Conservation (phyloP, 139 green algal genomes). For the Mesotaenium endlicherianum region DNA sequence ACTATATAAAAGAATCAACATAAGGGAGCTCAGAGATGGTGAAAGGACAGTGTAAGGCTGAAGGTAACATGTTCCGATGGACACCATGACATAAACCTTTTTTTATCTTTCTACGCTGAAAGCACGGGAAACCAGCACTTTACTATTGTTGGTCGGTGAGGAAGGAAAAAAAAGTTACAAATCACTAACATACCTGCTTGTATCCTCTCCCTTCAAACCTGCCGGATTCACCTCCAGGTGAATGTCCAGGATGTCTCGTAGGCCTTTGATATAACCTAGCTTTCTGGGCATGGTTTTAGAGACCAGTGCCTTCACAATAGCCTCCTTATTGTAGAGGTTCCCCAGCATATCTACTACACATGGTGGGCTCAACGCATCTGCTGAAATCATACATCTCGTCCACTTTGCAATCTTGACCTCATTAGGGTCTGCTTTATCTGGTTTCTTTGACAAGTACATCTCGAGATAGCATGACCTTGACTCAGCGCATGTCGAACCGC, state of each 20-base stretch:
- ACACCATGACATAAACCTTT: too few species aligned
- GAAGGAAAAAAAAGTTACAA: too few species aligned
- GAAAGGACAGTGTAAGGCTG: too few species aligned
- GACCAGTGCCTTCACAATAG: conserved; percentile 43
- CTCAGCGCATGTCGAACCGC: conserved; percentile 55
- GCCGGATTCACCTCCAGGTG: conserved; percentile 51
- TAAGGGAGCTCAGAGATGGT: too few species aligned
- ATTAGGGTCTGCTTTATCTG: conserved; percentile 51
- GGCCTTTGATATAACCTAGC: conserved; percentile 41
- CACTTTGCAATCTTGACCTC: conserved; percentile 37
- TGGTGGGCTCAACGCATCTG: conserved; percentile 34
- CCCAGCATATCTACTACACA: conserved; percentile 46
- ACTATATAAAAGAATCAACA: too few species aligned
- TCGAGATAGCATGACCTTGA: conserved; percentile 49
- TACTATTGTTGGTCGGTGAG: too few species aligned
- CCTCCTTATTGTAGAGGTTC: conserved; percentile 58
- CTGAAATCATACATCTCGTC: conserved; percentile 41
- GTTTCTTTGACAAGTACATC: conserved; percentile 54
- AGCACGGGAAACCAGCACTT: too few species aligned
- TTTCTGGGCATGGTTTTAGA: conserved; percentile 37
- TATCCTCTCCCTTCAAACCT: neutral
- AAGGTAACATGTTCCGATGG: too few species aligned
- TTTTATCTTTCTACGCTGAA: too few species aligned
- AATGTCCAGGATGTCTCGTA: conserved; percentile 49
- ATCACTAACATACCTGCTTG: too few species aligned